Evolutionary conservation across 495 filamentous ascomycete species (phyloP).

Genomic region (Rostrohypoxylon terebratum): DNA sequence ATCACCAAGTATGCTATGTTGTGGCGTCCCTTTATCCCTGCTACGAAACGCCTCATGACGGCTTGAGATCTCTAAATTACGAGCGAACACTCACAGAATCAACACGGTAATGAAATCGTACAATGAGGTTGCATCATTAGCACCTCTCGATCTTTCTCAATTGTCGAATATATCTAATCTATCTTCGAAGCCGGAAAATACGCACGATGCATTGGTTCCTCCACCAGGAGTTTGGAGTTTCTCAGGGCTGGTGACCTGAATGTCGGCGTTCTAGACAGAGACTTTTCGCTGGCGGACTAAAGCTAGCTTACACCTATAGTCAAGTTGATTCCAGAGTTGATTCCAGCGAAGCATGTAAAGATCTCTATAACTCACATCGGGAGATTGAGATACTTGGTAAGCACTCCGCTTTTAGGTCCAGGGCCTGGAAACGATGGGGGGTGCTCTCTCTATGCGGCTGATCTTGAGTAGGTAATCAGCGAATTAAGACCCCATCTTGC

Average conservation of each 20-base stretch:
- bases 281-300: constrained; percentile 46
- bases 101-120: constrained; percentile 47
- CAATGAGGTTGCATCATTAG: constrained; percentile 41
- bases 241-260: constrained; percentile 10
- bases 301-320: constrained; percentile 45
- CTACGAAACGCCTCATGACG: neutral
- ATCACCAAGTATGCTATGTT: neutral
- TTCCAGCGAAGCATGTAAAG: neutral
- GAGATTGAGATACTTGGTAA: neutral
- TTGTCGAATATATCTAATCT: constrained; percentile 52
- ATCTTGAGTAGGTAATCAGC: constrained; percentile 29
- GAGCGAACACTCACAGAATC: neutral
- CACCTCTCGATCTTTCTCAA: constrained; percentile 42
- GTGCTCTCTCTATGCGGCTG: constrained; percentile 41
- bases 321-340: constrained; percentile 32
- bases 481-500: constrained; percentile 30
- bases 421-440: constrained; percentile 47
- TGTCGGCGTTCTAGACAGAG: constrained; percentile 26
- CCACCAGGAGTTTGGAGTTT: constrained; percentile 43
- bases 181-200: constrained; percentile 54
- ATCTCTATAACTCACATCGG: constrained; percentile 12
- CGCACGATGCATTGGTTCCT: constrained; percentile 36
- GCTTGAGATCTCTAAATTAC: neutral
- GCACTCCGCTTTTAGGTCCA: neutral
- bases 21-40: neutral